Percentiles rank a stretch among this genome's conserved stretches.
Evolutionary conservation across 2,329 filamentous ascomycete species (phyloP).

Genomic region (Exophiala mesophila): DNA sequence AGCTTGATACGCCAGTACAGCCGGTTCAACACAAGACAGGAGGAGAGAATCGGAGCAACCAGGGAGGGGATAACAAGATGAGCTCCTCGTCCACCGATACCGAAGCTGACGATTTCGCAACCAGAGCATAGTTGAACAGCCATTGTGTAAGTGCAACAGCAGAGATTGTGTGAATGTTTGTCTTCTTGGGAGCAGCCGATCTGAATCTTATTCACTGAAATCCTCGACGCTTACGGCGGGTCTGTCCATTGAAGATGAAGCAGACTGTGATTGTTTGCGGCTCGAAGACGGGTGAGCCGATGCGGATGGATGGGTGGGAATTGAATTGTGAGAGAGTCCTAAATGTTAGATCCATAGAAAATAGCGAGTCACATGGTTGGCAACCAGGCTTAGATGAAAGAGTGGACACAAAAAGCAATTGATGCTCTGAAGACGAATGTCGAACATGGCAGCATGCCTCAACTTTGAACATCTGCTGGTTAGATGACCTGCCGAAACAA

Average conservation of each 20-base stretch:
- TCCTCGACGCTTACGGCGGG: no score
- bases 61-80: slow-evolving; percentile 27
- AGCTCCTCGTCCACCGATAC: slow-evolving; percentile 22
- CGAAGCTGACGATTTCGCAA: slow-evolving; percentile 6
- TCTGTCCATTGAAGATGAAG: no score
- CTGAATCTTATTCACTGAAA: not conserved
- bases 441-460: no score
- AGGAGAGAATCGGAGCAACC: slow-evolving; percentile 24
- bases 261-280: not conserved
- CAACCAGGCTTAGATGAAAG: no score
- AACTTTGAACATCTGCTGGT: no score
- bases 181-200: not conserved
- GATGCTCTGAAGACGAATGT: no score
- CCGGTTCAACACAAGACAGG: slow-evolving; percentile 27
- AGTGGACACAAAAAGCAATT: no score
- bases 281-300: not conserved
- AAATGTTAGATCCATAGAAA: no score
- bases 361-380: no score
- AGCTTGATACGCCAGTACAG: slow-evolving; percentile 26
- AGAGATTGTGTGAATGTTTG: not conserved
- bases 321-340: no score
- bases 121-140: slow-evolving; percentile 1
- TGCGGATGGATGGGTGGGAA: not conserved
- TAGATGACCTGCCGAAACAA: no score
- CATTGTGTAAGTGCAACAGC: slow-evolving; percentile 4